Evolutionary conservation across 371 early-diverging fungal species (phyloP), one percentile per base, ranked within the genome.

Genomic region (Phascolomyces articulosus): DNA sequence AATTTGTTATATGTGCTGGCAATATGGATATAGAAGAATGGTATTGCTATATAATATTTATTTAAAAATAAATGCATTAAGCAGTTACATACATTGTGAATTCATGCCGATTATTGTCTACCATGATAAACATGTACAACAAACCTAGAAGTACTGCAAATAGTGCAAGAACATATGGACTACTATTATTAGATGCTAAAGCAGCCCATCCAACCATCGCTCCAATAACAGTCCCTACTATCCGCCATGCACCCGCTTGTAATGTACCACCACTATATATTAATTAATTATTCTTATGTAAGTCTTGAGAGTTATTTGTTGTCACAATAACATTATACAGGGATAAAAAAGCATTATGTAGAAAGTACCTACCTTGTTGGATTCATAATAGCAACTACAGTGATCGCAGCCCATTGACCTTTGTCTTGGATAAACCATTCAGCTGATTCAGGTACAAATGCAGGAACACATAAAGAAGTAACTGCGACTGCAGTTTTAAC

Each of bases 331-430:
- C 10, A 15, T 34, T 47, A 1, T 38, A 44, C 51, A 26, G n/a
- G n/a, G n/a, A n/a, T n/a, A n/a, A n/a, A n/a, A n/a, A n/a, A n/a
- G n/a, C n/a, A n/a, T n/a, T n/a, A n/a, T n/a, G n/a, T n/a, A n/a
- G n/a, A n/a, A n/a, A n/a, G n/a, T n/a, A n/a, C n/a, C n/a, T 70
- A 78, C 80, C 83, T 80, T 38, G 87, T 85, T 0, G 87, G 87
- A 21, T 85, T 84, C 73, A 87, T 72, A 28, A 85, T 84, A 4
- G 85, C 82, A 74, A 87, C 80, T 0, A 66, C 85, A 0, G 82
- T 79, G 64, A 87, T 60, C 55, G 82, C 70, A 4, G 86, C 80
- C 87, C 87, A 87, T 49, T 85, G 86, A 20, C 86, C 84, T 55
- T 82, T 72, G 28, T 76, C 79, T 7, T 63, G 68, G 4, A 64